Percentiles rank a stretch among this genome's conserved stretches.
Conservation (phyloP, 371 early-diverging fungal species). For the Conidiobolus incongruus region DNA sequence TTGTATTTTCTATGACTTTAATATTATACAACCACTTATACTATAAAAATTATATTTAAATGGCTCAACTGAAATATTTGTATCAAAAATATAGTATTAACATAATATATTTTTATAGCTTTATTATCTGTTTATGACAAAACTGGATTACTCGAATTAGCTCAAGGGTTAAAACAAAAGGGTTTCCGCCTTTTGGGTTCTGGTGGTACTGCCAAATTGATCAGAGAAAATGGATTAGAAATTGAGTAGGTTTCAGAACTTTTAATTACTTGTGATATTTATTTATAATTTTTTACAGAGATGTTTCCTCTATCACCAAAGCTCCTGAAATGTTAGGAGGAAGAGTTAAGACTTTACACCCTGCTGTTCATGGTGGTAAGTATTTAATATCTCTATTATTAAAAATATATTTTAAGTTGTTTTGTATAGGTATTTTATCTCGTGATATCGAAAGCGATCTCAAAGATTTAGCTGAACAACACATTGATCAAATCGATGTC, state of each 20-base stretch:
- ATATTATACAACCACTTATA: no score
- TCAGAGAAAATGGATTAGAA: conserved; percentile 70
- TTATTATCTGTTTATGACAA: conserved; percentile 95
- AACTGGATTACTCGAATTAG: conserved; percentile 78
- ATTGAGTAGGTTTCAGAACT: conserved; percentile 35
- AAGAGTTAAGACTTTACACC: conserved; percentile 95
- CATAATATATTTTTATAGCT: conserved; percentile 33
- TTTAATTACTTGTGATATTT: not conserved
- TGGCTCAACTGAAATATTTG: no score
- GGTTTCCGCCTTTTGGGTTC: conserved; percentile 75
- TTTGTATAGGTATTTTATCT: conserved; percentile 74
- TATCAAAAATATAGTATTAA: no score
- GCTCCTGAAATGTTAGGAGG: conserved; percentile 97
- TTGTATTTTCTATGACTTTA: no score
- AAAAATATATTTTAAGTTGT: no score
- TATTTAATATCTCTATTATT: not conserved
- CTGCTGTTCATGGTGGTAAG: conserved; percentile 89
- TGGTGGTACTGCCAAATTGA: conserved; percentile 82
- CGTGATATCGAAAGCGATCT: conserved; percentile 69
- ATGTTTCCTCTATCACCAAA: conserved; percentile 89
- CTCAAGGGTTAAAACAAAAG: conserved; percentile 47
- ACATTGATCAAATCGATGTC: conserved; percentile 78
- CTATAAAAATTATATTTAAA: no score
- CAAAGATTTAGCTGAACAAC: conserved; percentile 63
- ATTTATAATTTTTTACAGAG: conserved; percentile 34